Evolutionary conservation across 306 rosid genomes (phyloP).

Genomic region (Elaeagnus macrophylla): DNA sequence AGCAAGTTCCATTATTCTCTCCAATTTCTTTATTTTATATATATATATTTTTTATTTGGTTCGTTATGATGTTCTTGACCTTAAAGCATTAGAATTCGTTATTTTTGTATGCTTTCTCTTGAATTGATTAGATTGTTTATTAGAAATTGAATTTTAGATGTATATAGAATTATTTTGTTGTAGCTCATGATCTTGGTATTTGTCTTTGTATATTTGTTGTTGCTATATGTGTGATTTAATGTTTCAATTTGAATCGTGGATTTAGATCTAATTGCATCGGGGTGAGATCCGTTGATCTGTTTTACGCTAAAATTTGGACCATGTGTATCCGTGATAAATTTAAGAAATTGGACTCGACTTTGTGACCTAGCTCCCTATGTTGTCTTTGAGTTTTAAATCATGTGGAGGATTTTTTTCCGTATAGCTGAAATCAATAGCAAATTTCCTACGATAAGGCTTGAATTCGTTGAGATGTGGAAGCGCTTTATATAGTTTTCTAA

Average conservation of each 20-base stretch:
- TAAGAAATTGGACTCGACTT: too few relatives aligned
- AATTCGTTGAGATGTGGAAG: too few relatives aligned
- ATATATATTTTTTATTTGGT: neutral
- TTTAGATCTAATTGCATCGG: conserved; percentile 23
- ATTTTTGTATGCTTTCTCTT: neutral
- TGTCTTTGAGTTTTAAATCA: too few relatives aligned
- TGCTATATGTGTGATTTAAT: neutral
- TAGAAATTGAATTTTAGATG: neutral
- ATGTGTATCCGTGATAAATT: too few relatives aligned
- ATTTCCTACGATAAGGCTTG: too few relatives aligned
- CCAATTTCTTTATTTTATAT: neutral
- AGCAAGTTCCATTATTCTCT: conserved; percentile 44
- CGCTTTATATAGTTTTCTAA: too few relatives aligned
- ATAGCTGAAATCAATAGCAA: too few relatives aligned
- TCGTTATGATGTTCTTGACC: conserved; percentile 1
- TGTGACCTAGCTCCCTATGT: too few relatives aligned
- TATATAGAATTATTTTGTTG: neutral
- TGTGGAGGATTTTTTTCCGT: too few relatives aligned
- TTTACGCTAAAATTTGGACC: neutral
- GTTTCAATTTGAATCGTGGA: neutral
- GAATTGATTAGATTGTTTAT: conserved; percentile 23
- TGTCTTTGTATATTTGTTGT: neutral
- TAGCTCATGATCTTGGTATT: neutral
- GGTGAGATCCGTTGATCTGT: conserved; percentile 26
- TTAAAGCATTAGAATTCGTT: too few relatives aligned